Base-by-base conservation (phyloP, 352 stramenopile genomes). In the Nothophytophthora sp. region DNA sequence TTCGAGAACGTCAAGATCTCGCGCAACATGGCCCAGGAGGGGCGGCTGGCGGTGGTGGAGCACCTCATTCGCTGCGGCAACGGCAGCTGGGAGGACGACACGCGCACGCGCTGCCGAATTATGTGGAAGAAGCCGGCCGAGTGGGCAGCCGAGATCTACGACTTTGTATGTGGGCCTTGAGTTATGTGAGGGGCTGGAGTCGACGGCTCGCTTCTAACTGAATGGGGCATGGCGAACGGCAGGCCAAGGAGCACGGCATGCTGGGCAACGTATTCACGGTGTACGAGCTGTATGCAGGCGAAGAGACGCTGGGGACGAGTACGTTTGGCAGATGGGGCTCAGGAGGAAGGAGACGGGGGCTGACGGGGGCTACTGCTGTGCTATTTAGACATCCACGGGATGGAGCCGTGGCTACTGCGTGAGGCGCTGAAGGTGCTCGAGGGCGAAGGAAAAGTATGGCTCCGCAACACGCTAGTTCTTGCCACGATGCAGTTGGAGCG, bases 1-100 rank as follows among this genome's bases (percentile, higher is more conserved):
- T 94, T 94, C 32, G 81, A 91, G 51, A 94, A 94, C 56, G 67
- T 74, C 43, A 90, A 92, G 55, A 94, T 94, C 58, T 89, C 76
- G 15, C 74, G 84, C 22, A 94, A 89, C 44, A 90, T 94, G 76
- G 59, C 76, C 18, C 52, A 73, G 20, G 84, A 91, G 41, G 81
- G 79, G 2, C 77, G 79, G 0, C 54, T 80, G 28, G 75, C 81
- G 0, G 73, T 94, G 23, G 81, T 87, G 44, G 81, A 90, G 50
- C 76, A 92, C 46, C 57, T 94, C 37, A 81, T 94, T 27, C 67
- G 67, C 32, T 90, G 81, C 40, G 84, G 84, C 42, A 85, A 92
- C 49, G 84, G 73, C 22, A 59, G 62, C 30, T 94, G 84, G 84
- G 84, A 94, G 50, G 84, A 94, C 52, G 81, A 91, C 43, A 85